Percentiles rank a stretch among this genome's conserved stretches.
These are phyloP conservation scores for Daldinia caldariorum DNA, from an alignment of 495 filamentous ascomycete genomes.

Conservation along the genomic window DNA sequence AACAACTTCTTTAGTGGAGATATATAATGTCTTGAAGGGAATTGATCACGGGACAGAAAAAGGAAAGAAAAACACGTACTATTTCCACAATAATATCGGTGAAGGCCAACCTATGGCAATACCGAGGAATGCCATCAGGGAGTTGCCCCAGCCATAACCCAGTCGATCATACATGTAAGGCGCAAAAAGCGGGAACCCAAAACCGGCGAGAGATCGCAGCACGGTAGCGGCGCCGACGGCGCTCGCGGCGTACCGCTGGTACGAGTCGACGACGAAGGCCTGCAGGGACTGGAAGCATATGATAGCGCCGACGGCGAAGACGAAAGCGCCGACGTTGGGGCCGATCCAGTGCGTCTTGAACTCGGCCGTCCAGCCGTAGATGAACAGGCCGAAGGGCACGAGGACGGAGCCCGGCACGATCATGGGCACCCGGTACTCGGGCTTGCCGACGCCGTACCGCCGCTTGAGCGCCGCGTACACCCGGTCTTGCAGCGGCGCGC, in stretches of 20 bases:
- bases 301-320: constrained; percentile 70
- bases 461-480: constrained; percentile 70
- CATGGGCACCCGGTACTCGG: constrained; percentile 76
- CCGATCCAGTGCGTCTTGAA: constrained; percentile 72
- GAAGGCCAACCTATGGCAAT: constrained; percentile 60
- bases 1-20: not conserved
- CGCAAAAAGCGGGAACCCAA: constrained; percentile 81
- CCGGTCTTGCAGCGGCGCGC: constrained; percentile 69
- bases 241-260: constrained; percentile 76
- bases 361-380: constrained; percentile 78
- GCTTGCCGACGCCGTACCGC: constrained; percentile 62
- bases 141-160: constrained; percentile 66
- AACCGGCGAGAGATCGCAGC: constrained; percentile 73
- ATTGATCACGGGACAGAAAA: no score
- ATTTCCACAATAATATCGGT: constrained; percentile 62
- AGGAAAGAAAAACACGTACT: constrained; percentile 12
- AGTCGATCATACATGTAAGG: constrained; percentile 68
- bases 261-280: constrained; percentile 81
- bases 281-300: constrained; percentile 75
- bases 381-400: constrained; percentile 71
- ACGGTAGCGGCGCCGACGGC: constrained; percentile 74
- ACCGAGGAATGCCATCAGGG: constrained; percentile 63
- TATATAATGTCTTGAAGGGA: not conserved
- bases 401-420: constrained; percentile 64
- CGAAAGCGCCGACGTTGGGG: constrained; percentile 72